phyloP scores from a whole-genome alignment of 352 stramenopile genomes.

The Elongisporangium anandrum region DNA sequence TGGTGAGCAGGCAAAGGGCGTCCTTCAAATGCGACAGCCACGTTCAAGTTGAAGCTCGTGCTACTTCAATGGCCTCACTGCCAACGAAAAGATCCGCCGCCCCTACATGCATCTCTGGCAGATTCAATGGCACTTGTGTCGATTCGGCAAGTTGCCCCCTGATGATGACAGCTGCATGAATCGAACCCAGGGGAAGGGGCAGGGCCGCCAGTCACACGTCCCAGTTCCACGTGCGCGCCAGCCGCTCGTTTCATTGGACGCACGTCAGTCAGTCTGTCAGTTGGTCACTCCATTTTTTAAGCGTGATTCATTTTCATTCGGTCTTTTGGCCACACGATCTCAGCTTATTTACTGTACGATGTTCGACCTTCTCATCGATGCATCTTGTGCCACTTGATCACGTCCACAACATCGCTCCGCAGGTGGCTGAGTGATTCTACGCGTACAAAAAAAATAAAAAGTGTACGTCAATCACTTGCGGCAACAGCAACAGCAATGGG shows the following conservation, averaged over 20 bases:
- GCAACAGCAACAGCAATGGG: neutral
- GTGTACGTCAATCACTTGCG: too few species aligned
- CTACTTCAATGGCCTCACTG: neutral
- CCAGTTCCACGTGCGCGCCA: neutral
- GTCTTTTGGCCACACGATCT: neutral
- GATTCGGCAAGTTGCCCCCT: neutral
- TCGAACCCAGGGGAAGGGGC: slow-evolving; percentile 1
- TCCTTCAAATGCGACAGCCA: neutral
- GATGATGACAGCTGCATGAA: neutral
- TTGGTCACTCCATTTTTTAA: neutral
- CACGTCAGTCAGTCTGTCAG: neutral
- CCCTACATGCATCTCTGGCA: neutral
- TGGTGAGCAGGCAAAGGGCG: neutral
- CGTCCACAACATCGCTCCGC: slow-evolving; percentile 31
- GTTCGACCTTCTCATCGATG: slow-evolving; percentile 3
- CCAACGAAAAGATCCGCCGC: neutral
- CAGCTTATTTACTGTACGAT: neutral
- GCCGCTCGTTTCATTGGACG: neutral
- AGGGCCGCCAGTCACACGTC: neutral
- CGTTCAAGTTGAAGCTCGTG: neutral
- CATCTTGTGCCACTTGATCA: slow-evolving; percentile 42
- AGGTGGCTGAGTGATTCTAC: slow-evolving; percentile 29
- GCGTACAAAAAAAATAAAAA: neutral
- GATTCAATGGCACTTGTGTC: neutral
- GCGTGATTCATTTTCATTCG: neutral